Percentiles rank a stretch among this genome's conserved stretches.
phyloP scores from a whole-genome alignment of 2,329 filamentous ascomycete genomes.

The Exophiala calicioides region DNA sequence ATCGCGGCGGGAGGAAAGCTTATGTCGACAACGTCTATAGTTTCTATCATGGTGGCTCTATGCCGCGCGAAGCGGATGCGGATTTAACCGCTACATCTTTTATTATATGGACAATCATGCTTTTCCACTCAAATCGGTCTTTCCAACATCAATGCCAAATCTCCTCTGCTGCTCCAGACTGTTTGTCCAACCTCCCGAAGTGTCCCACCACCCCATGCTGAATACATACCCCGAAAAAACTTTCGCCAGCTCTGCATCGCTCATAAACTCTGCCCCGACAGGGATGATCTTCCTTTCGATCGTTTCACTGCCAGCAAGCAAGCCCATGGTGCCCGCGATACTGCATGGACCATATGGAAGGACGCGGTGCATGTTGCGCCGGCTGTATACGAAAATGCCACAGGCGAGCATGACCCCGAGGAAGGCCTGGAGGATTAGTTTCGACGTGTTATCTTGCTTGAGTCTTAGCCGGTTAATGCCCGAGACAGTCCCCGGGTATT shows the following conservation, averaged over 20 bases:
- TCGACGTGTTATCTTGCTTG: constrained; percentile 16
- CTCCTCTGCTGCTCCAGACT: constrained; percentile 3
- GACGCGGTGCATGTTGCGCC: constrained; percentile 14
- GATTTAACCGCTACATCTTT: no score
- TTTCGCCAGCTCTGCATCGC: constrained; percentile 1
- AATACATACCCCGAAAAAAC: constrained; percentile 18
- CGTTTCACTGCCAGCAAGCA: constrained; percentile 24
- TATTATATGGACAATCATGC: no score
- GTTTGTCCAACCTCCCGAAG: background rate
- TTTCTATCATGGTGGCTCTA: no score
- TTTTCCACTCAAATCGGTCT: constrained; percentile 6
- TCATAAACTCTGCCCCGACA: constrained; percentile 13
- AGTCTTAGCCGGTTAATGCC: constrained; percentile 12
- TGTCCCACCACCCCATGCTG: constrained; percentile 26
- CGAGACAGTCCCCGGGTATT: background rate
- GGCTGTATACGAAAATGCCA: constrained; percentile 5
- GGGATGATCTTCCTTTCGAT: constrained; percentile 13
- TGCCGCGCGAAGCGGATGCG: no score
- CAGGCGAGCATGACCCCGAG: constrained; percentile 16
- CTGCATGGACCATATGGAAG: constrained; percentile 19
- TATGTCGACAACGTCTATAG: no score
- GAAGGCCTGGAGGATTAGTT: constrained; percentile 19
- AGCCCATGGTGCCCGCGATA: constrained; percentile 23
- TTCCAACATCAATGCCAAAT: constrained; percentile 25
- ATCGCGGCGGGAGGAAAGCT: no score